Evolutionary conservation across 768 basidiomycete genomes (phyloP), one percentile per base, ranked within the genome.

Genomic region (Xerocomus potaroensis): DNA sequence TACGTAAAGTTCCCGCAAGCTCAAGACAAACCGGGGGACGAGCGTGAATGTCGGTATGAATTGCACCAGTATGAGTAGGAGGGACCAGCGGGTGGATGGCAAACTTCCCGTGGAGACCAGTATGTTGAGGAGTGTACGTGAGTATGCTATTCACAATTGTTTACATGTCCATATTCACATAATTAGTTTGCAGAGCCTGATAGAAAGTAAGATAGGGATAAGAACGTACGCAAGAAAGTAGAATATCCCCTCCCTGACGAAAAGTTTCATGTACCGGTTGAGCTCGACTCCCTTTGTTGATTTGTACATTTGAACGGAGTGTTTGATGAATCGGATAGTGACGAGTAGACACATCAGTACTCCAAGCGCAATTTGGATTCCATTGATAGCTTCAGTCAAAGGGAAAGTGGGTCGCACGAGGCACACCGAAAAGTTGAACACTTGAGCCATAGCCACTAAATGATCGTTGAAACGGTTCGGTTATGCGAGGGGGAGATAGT

Each of bases 211-310:
- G n/a, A n/a, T n/a, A n/a, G n/a, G n/a, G n/a, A 12, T 8, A 12
- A 2, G 14, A 19, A 29, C 43, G 26, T 27, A 44, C 43, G 43
- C 43, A 18, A 44, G 34, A 8, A 44, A 44, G 27, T 36, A 44
- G 34, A 44, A 12, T 8, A 36, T 29, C 3, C 43, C 43, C 29
- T 36, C 43, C 18, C 43, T 9, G 16, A 34, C 33, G 34, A 44
- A 22, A 8, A 36, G 33, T 18, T 18, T 27, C 43, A 34, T 44
- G 34, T 44, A 44, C 5, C 12, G 43, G 8, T 19, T 16, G 33
- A 29, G 34, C 16, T 35, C 18, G 18, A 45, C n/a, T n/a, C 16
- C 24, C 27, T 37, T 45, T 5, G 43, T 36, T 7, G 18, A 22
- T 6, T 22, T 44, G 34, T 36, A 44, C 43, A 44, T 44, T 29